Conservation (phyloP, 192 early-diverging fungal genomes). For the Phycomyces blakesleeanus region DNA sequence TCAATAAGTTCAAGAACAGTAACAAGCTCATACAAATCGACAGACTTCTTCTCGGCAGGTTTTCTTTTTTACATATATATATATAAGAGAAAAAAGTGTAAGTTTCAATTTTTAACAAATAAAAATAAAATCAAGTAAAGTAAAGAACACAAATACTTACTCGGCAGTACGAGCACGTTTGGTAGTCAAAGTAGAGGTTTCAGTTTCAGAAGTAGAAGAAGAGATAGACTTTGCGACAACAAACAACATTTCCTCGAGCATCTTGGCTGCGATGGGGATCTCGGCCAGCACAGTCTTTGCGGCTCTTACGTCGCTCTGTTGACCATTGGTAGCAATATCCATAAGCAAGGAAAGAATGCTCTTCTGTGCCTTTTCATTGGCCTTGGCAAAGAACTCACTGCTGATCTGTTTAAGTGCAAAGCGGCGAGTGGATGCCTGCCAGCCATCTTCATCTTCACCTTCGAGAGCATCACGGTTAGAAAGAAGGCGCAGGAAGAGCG, state of each 20-base stretch:
- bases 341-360: slow-evolving; percentile 50
- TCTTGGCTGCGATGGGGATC: slow-evolving; percentile 29
- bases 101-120: not conserved
- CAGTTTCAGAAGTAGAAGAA: not conserved
- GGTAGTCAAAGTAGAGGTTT: not conserved
- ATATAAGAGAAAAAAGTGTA: too few relatives aligned
- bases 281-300: slow-evolving; percentile 45
- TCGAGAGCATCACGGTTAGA: slow-evolving; percentile 33
- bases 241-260: slow-evolving; percentile 13
- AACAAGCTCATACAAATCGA: slow-evolving; percentile 53
- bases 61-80: not conserved
- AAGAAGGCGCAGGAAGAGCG: slow-evolving; percentile 47
- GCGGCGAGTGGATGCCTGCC: slow-evolving; percentile 41
- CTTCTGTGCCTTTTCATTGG: slow-evolving; percentile 36
- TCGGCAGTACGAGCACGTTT: slow-evolving; percentile 16
- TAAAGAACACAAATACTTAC: not conserved
- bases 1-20: slow-evolving; percentile 76
- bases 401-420: slow-evolving; percentile 45
- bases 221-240: slow-evolving; percentile 8
- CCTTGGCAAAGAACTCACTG: slow-evolving; percentile 33
- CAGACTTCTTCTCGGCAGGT: slow-evolving; percentile 25
- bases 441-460: slow-evolving; percentile 41
- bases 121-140: not conserved
- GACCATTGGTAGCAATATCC: slow-evolving; percentile 48
- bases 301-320: slow-evolving; percentile 43